Evolutionary conservation across 2,329 filamentous ascomycete species (phyloP).

Genomic region (Exutisphaerella laricina): DNA sequence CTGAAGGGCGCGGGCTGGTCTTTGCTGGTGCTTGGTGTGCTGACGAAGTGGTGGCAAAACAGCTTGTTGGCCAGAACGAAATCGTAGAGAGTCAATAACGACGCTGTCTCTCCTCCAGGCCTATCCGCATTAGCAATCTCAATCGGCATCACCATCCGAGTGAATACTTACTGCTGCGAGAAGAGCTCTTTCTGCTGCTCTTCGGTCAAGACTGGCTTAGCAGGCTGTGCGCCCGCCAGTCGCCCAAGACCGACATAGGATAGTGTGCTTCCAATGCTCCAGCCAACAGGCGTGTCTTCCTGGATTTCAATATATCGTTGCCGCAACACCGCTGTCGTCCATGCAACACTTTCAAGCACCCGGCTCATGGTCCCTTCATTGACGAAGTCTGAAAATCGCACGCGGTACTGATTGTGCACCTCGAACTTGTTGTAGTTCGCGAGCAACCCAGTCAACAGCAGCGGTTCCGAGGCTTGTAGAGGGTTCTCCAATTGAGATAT

Average conservation of each 20-base stretch:
- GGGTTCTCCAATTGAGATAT: slow-evolving; percentile 70
- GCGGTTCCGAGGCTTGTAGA: slow-evolving; percentile 60
- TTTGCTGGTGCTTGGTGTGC: slow-evolving; percentile 28
- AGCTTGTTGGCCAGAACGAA: slow-evolving; percentile 93
- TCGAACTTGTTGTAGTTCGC: slow-evolving; percentile 99
- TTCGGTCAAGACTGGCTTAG: slow-evolving; percentile 57
- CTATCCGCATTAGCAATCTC: slow-evolving; percentile 46
- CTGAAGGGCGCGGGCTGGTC: slow-evolving; percentile 53
- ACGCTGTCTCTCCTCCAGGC: slow-evolving; percentile 70
- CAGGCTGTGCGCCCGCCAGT: slow-evolving; percentile 59
- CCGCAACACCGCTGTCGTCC: slow-evolving; percentile 62
- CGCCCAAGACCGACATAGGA: slow-evolving; percentile 78
- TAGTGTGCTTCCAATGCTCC: slow-evolving; percentile 75
- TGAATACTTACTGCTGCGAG: slow-evolving; percentile 60
- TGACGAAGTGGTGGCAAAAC: slow-evolving; percentile 81
- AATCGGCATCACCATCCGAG: background rate
- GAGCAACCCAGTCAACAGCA: slow-evolving; percentile 76
- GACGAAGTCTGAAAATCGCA: slow-evolving; percentile 89
- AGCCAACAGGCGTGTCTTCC: slow-evolving; percentile 84
- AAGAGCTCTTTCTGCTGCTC: slow-evolving; percentile 83
- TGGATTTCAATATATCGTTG: slow-evolving; percentile 77
- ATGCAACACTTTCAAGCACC: slow-evolving; percentile 70
- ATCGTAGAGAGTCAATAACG: slow-evolving; percentile 83
- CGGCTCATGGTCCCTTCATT: slow-evolving; percentile 83
- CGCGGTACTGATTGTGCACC: slow-evolving; percentile 91